Percentiles rank a stretch among this genome's conserved stretches.
phyloP scores from a whole-genome alignment of 345 rosid genomes.

The Rhodamnia rubescens region DNA sequence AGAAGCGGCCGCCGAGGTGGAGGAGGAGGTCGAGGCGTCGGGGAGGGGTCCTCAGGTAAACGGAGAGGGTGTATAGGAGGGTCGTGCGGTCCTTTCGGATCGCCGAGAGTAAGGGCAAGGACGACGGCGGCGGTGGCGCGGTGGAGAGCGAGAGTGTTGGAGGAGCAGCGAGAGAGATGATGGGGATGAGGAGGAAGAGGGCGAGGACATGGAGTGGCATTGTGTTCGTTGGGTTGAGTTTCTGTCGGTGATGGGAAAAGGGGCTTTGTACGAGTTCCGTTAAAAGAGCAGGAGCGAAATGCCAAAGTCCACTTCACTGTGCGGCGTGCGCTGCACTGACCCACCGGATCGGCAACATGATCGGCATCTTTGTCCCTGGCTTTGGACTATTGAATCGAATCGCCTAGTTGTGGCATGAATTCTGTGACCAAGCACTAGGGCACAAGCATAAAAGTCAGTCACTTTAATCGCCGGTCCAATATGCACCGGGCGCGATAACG shows the following conservation, averaged over 20 bases:
- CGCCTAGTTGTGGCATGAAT: not conserved
- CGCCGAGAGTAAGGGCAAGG: not conserved
- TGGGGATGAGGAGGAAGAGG: not conserved
- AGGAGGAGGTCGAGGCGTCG: slow-evolving; percentile 11
- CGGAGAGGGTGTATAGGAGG: slow-evolving; percentile 14
- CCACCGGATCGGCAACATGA: not conserved
- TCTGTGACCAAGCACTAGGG: not conserved
- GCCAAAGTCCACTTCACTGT: not conserved
- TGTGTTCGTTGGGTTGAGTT: not conserved
- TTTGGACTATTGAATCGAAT: not conserved
- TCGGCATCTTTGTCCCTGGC: not conserved
- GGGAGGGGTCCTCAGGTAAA: slow-evolving; percentile 18
- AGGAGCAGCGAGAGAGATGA: not conserved
- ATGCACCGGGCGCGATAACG: not conserved
- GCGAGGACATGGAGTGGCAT: not conserved
- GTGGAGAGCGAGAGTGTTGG: not conserved
- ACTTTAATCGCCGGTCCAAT: not conserved
- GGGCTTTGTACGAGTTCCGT: not conserved
- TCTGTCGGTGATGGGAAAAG: not conserved
- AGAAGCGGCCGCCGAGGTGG: slow-evolving; percentile 13
- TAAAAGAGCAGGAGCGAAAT: not conserved
- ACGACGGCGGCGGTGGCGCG: not conserved
- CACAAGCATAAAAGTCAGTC: not conserved
- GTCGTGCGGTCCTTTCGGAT: slow-evolving; percentile 17
- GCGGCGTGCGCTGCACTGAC: not conserved